Evolutionary conservation across 345 rosid genomes (phyloP).

Genomic region (Pistacia vera): DNA sequence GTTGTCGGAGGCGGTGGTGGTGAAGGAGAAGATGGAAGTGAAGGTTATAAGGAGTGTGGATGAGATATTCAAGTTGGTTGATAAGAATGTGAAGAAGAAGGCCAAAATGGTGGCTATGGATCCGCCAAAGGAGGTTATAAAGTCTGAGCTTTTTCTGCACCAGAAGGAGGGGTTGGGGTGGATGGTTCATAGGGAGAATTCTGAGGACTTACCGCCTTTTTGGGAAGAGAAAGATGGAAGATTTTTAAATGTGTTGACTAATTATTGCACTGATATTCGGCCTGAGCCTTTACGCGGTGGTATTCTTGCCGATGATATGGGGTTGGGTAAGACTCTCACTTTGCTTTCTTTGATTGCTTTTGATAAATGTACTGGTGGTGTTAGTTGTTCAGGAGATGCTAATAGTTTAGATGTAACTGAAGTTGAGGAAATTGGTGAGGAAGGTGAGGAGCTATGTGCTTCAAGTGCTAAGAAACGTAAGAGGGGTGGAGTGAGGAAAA

Average conservation of each 20-base stretch:
- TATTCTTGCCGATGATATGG: conserved; percentile 94
- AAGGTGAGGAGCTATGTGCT: conserved; percentile 18
- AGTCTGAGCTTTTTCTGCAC: conserved; percentile 62
- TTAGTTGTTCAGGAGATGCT: conserved; percentile 3
- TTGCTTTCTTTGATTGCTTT: conserved; percentile 81
- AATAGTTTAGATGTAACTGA: conserved; percentile 23
- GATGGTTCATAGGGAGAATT: conserved; percentile 72
- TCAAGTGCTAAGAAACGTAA: conserved; percentile 45
- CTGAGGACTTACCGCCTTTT: conserved; percentile 76
- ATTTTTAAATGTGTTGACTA: conserved; percentile 65
- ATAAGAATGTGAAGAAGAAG: conserved; percentile 53
- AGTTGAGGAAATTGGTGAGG: conserved; percentile 21
- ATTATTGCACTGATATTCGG: conserved; percentile 50
- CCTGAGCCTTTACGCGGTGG: conserved; percentile 87
- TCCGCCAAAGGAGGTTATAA: conserved; percentile 67
- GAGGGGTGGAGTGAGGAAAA: conserved; percentile 48
- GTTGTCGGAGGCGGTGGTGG: conserved; percentile 69
- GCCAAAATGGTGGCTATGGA: conserved; percentile 60
- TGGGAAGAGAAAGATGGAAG: conserved; percentile 82
- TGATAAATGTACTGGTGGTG: conserved; percentile 47
- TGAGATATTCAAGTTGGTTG: conserved; percentile 69
- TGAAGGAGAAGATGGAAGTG: conserved; percentile 48
- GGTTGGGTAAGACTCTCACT: conserved; percentile 90
- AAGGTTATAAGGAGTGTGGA: conserved; percentile 49
- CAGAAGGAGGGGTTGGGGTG: conserved; percentile 90